Evolutionary conservation across 2,329 filamentous ascomycete species (phyloP), one percentile per base, ranked within the genome.

Genomic region (Aspergillus hiratsukae): DNA sequence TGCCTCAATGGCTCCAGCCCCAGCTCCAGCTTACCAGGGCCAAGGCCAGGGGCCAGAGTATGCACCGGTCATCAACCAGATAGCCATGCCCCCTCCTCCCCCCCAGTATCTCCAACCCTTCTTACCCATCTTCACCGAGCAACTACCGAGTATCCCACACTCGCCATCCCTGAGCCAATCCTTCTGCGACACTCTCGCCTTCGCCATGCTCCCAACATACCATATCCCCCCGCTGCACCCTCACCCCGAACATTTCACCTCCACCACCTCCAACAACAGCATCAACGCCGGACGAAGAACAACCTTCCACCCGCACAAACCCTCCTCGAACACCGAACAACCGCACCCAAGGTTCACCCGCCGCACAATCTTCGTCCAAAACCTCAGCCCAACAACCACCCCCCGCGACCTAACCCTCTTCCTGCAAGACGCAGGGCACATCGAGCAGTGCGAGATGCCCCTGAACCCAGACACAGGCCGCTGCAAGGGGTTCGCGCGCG

Each of bases 361-460:
- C 11, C 66, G 67, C 31, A 61, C 63, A 3, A 53, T 72, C 45
- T 59, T 63, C 21, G 59, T 71, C 31, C 65, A 69, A 11, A 72
- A 68, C 51, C 64, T 76, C 27, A 64, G 59, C 41, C 55, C 64
- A 5, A 56, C 58, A 28, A 69, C 70, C n/a, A 73, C 67, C 5
- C 51, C 54, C 4, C 57, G 63, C 35, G 66, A 69, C 5, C 60
- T 76, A 1, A 64, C 64, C 37, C 51, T 53, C 31, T 64, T 72
- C 49, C 63, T 76, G 21, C 66, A 63, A 11, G 58, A 63, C 27
- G 62, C 66, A 0, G 71, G 71, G 8, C 61, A 54, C 1, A 65
- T 75, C 46, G 66, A 73, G 31, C 57, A 69, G 21, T 75, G 72
- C 56, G 68, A 71, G 28, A 58, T 75, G 8, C 58, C 65, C 7